Base-by-base conservation (phyloP, 2,329 filamentous ascomycete species). In the Paraphaeosphaeria minitans region DNA sequence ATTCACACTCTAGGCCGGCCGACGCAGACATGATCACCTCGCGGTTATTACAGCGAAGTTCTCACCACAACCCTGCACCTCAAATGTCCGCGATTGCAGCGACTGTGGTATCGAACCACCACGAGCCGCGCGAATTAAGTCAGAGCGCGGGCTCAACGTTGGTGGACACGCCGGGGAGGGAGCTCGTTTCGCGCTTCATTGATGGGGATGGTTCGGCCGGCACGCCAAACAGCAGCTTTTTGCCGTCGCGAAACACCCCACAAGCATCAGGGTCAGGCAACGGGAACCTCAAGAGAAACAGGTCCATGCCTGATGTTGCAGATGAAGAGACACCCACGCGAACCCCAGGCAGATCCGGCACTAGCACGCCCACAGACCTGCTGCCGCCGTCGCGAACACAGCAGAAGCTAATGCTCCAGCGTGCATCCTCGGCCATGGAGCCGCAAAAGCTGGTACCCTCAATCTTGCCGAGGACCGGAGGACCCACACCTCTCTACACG, bases 381-480 rank as follows among this genome's bases (percentile, higher is more conserved):
- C 61, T 78, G 35, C 62, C 76, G 65, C 62, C 80, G 67, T 90
- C 87, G 55, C 83, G 89, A 14, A 91, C 88, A 1, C 89, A 92
- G 75, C 89, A 92, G 73, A 92, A 92, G 68, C 80, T 92, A 14
- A 89, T 91, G 76, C 82, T 92, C 1, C 89, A 92, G 70, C 84
- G 89, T 39, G 89, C 88, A 31, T 90, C 88, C 70, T 91, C 89
- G 3, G 86, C 85, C 63, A 88, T 92, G 49, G 89, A 92, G 65
- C 86, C 87, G 0, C 79, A 84, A 31, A 75, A 87, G 58, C 71
- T 78, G 64, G 65, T 77, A 60, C 80, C 70, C 52, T 75, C 75
- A 13, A 73, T 77, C 14, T 64, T 78, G 6, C 74, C 75, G 14
- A 72, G 76, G 33, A 68, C 75, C 13, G 73, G 72, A 42, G 74